Percentiles rank a stretch among this genome's conserved stretches.
Evolutionary conservation across 2,329 filamentous ascomycete genomes (phyloP).

Genomic region (Beauveria pseudobassiana): DNA sequence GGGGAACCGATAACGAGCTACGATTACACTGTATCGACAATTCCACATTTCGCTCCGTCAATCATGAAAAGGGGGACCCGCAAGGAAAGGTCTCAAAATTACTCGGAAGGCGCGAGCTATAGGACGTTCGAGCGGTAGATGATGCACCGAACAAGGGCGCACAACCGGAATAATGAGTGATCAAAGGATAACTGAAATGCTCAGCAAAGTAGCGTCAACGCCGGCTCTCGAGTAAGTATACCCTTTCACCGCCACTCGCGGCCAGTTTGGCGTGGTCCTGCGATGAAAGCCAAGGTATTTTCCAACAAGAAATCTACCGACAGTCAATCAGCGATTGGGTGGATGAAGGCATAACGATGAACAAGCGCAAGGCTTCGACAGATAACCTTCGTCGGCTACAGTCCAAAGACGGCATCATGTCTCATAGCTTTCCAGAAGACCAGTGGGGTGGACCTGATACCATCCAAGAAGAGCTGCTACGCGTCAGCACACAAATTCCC

Average conservation of each 20-base stretch:
- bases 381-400: conserved; percentile 36
- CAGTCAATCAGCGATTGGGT: conserved; percentile 53
- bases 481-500: conserved; percentile 53
- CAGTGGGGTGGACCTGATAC: conserved; percentile 56
- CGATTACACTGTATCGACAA: conserved; percentile 68
- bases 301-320: conserved; percentile 35
- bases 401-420: conserved; percentile 45
- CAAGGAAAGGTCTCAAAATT: conserved; percentile 57
- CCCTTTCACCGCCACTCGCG: conserved; percentile 22
- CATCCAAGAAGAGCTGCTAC: conserved; percentile 57
- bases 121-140: conserved; percentile 75
- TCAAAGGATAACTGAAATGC: conserved; percentile 40
- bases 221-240: conserved; percentile 33
- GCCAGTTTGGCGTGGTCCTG: conserved; percentile 45
- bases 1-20: conserved; percentile 80
- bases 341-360: conserved; percentile 64
- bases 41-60: conserved; percentile 58
- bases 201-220: conserved; percentile 35
- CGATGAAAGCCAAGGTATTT: conserved; percentile 49
- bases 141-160: conserved; percentile 47
- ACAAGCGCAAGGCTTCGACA: conserved; percentile 41
- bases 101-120: conserved; percentile 80
- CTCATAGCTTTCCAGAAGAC: conserved; percentile 43
- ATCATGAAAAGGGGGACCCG: conserved; percentile 60
- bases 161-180: conserved; percentile 56